Evolutionary conservation across 2,329 filamentous ascomycete genomes (phyloP).

Genomic region (Davidsoniella virescens): DNA sequence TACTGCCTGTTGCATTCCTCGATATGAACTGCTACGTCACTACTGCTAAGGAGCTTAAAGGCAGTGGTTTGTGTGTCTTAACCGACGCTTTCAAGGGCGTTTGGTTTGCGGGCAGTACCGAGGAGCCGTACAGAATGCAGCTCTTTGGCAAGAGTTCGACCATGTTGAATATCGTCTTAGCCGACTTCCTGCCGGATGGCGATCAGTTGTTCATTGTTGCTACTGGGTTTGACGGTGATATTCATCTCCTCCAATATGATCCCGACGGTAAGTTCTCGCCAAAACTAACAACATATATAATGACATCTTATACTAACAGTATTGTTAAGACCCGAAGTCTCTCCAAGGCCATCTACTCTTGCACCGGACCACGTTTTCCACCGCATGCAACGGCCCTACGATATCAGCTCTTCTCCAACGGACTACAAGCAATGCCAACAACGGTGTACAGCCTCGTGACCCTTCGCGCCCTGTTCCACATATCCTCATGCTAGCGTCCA

Average conservation of each 20-base stretch:
- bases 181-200: conserved; percentile 78
- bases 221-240: conserved; percentile 66
- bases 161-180: conserved; percentile 59
- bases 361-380: conserved; percentile 74
- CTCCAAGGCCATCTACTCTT: conserved; percentile 77
- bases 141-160: conserved; percentile 77
- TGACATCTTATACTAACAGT: not conserved
- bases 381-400: conserved; percentile 61
- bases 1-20: conserved; percentile 90
- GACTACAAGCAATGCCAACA: conserved; percentile 19
- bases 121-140: conserved; percentile 92
- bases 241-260: conserved; percentile 86
- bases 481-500: conserved; percentile 51
- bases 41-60: conserved; percentile 65
- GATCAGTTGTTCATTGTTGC: conserved; percentile 69
- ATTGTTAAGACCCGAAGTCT: conserved; percentile 64
- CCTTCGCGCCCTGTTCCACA: conserved; percentile 23
- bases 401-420: conserved; percentile 62
- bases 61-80: conserved; percentile 73
- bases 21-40: conserved; percentile 93
- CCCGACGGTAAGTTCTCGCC: conserved; percentile 57
- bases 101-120: conserved; percentile 92
- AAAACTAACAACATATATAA: too few species aligned
- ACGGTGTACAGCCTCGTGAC: conserved; percentile 8
- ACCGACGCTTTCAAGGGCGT: conserved; percentile 85